Evolutionary conservation across 1,284 basidiomycete genomes (phyloP).

Genomic region (Acaromyces ingoldii): DNA sequence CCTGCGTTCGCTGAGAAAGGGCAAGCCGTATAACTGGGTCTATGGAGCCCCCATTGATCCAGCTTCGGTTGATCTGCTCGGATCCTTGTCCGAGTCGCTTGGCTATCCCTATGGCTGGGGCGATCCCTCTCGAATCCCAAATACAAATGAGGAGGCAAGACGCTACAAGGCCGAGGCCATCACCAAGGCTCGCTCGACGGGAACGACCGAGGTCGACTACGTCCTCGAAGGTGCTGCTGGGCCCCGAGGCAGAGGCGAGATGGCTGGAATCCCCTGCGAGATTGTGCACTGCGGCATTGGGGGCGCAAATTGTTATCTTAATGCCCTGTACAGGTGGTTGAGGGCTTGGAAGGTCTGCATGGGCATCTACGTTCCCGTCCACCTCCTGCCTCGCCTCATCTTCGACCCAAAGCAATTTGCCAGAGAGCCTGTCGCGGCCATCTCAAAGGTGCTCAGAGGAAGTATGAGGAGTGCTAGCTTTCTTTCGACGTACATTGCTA

Average conservation of each 20-base stretch:
- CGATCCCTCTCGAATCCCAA: conserved; percentile 27
- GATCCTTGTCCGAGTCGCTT: conserved; percentile 30
- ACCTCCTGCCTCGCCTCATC: conserved; percentile 50
- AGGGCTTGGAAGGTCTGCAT: conserved; percentile 48
- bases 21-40: conserved; percentile 36
- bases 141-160: conserved; percentile 18
- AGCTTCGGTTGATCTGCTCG: conserved; percentile 21
- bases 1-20: conserved; percentile 34
- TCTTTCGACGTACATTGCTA: conserved; percentile 51
- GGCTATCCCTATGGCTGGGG: conserved; percentile 41
- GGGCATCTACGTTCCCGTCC: conserved; percentile 53
- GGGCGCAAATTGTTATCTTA: conserved; percentile 45
- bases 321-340: conserved; percentile 47
- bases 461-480: conserved; percentile 50
- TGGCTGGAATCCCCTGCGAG: conserved; percentile 50
- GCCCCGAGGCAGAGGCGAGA: conserved; percentile 31
- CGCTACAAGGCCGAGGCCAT: conserved; percentile 13
- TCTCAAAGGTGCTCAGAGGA: conserved; percentile 42
- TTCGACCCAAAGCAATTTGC: conserved; percentile 40
- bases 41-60: conserved; percentile 37
- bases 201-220: conserved; percentile 13
- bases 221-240: conserved; percentile 32
- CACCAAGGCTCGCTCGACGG: background rate
- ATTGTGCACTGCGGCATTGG: conserved; percentile 51
- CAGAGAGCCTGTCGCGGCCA: conserved; percentile 21